These are phyloP conservation scores for Phytophthora boehmeriae DNA, from an alignment of 352 stramenopile genomes.

Conservation along the genomic window DNA sequence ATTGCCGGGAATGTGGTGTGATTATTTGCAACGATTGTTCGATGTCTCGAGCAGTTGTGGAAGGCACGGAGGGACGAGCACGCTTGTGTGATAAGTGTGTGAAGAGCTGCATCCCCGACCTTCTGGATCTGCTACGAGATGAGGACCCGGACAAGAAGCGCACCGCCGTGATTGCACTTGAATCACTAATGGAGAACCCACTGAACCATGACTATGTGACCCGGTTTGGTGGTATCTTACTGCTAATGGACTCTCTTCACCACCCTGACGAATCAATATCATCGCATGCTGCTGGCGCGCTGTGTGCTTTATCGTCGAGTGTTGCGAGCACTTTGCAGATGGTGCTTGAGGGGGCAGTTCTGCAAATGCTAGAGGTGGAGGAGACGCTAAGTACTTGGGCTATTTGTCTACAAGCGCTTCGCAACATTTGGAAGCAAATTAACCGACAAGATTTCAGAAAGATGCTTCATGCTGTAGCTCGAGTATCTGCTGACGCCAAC, in stretches of 20 bases:
- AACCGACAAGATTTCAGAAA: constrained; percentile 83
- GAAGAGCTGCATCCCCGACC: constrained; percentile 73
- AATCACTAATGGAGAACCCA: constrained; percentile 86
- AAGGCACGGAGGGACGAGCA: constrained; percentile 78
- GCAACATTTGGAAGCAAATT: constrained; percentile 91
- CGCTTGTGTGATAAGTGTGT: constrained; percentile 87
- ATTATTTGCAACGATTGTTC: constrained; percentile 90
- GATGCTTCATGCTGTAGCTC: constrained; percentile 85
- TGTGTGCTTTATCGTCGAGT: constrained; percentile 81
- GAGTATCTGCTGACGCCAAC: constrained; percentile 77
- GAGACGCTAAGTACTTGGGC: constrained; percentile 77
- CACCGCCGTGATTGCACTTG: constrained; percentile 73
- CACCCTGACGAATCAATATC: constrained; percentile 67
- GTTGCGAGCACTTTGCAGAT: constrained; percentile 85
- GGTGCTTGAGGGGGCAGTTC: constrained; percentile 87
- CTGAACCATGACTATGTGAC: constrained; percentile 88
- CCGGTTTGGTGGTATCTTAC: constrained; percentile 68
- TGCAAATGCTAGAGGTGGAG: constrained; percentile 89
- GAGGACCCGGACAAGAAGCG: constrained; percentile 68
- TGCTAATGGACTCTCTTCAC: constrained; percentile 77
- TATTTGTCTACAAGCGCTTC: constrained; percentile 79
- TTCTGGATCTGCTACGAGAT: constrained; percentile 64
- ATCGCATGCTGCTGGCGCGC: constrained; percentile 70
- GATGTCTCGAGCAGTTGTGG: constrained; percentile 83
- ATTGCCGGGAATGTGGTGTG: constrained; percentile 87